Conservation (phyloP, 2,329 filamentous ascomycete species). For the Xylariaceae sp. region DNA sequence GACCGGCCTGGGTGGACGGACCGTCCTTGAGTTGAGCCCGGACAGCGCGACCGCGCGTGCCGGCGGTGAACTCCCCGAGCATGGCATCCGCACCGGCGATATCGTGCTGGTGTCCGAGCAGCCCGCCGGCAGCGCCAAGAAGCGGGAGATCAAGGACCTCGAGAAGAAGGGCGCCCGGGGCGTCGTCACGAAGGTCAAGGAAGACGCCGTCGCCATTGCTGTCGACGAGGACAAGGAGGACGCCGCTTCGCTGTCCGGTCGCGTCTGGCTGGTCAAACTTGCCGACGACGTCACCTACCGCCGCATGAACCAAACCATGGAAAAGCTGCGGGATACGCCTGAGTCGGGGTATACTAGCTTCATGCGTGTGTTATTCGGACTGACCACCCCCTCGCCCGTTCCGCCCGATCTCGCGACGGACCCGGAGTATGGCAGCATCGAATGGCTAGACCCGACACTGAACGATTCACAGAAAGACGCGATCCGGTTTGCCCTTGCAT, state of each 20-base stretch:
- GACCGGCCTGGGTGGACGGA: conserved; percentile 88
- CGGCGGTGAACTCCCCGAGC: conserved; percentile 61
- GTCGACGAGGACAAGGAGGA: conserved; percentile 61
- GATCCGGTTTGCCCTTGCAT: conserved; percentile 76
- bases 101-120: conserved; percentile 74
- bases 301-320: conserved; percentile 62
- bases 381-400: conserved; percentile 49
- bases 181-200: conserved; percentile 63
- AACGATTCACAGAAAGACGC: conserved; percentile 66
- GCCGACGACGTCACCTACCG: conserved; percentile 65
- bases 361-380: conserved; percentile 59
- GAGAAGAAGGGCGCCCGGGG: conserved; percentile 65
- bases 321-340: conserved; percentile 53
- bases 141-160: conserved; percentile 66
- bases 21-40: conserved; percentile 72
- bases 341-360: conserved; percentile 57
- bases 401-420: conserved; percentile 40
- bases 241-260: conserved; percentile 40
- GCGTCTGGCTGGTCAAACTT: conserved; percentile 63
- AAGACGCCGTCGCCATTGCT: conserved; percentile 59
- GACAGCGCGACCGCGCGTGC: conserved; percentile 78
- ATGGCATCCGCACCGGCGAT: conserved; percentile 72
- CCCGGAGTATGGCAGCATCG: conserved; percentile 43
- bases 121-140: conserved; percentile 66
- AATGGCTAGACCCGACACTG: conserved; percentile 59